Evolutionary conservation across 2,329 filamentous ascomycete genomes (phyloP).

Genomic region (Penicillium glabrum): DNA sequence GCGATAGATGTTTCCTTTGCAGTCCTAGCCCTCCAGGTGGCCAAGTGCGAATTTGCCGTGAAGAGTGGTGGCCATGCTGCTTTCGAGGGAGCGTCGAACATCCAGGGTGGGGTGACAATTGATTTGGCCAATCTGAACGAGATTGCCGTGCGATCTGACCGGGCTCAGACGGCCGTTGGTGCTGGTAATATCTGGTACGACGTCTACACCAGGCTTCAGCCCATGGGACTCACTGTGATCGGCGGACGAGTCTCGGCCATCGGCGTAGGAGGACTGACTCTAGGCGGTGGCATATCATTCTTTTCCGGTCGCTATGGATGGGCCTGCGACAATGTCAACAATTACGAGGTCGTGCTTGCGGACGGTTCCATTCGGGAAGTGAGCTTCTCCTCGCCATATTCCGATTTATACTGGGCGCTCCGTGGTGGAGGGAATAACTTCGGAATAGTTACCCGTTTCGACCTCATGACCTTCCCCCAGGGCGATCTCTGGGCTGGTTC

Average conservation of each 20-base stretch:
- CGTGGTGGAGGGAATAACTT: constrained; percentile 43
- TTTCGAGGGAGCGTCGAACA: constrained; percentile 55
- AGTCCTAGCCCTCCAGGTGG: constrained; percentile 31
- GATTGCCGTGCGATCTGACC: constrained; percentile 28
- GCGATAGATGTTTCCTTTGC: constrained; percentile 32
- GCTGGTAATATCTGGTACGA: constrained; percentile 36
- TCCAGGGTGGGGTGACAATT: constrained; percentile 42
- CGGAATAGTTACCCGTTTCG: constrained; percentile 33
- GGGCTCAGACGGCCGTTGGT: constrained; percentile 29
- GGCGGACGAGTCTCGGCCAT: constrained; percentile 42
- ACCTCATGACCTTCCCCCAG: not conserved
- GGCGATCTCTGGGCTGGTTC: not conserved
- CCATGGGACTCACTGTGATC: constrained; percentile 31
- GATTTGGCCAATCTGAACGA: constrained; percentile 31
- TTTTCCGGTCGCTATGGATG: constrained; percentile 29
- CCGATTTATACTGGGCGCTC: constrained; percentile 38
- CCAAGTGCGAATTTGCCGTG: constrained; percentile 50
- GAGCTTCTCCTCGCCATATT: constrained; percentile 28
- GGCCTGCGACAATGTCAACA: constrained; percentile 24
- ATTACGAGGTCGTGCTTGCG: constrained; percentile 10
- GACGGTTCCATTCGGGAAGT: constrained; percentile 13
- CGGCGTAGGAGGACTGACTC: constrained; percentile 40
- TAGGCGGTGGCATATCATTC: constrained; percentile 38
- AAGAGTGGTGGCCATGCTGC: constrained; percentile 60
- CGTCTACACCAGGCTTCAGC: constrained; percentile 34